These are phyloP conservation scores for Diplogelasinospora grovesii DNA, from an alignment of 495 filamentous ascomycete genomes.

Conservation along the genomic window DNA sequence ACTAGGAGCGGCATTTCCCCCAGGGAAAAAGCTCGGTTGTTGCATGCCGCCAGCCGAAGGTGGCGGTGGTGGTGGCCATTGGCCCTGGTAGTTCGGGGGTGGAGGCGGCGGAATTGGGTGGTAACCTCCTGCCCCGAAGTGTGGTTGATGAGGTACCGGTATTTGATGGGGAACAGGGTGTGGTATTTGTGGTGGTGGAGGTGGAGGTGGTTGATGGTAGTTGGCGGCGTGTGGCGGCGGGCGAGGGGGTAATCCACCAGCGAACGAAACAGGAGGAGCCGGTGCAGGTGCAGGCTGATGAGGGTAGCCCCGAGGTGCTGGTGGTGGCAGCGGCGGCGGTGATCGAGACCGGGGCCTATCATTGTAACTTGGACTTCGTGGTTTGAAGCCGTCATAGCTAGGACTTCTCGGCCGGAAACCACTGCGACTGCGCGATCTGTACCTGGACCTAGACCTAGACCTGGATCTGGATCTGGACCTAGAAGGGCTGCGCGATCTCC, in stretches of 20 bases:
- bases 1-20: constrained; percentile 3
- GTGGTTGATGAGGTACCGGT: constrained; percentile 14
- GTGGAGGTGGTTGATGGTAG: constrained; percentile 23
- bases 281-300: constrained; percentile 1
- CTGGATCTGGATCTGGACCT: constrained; percentile 37
- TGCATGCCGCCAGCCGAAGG: constrained; percentile 19
- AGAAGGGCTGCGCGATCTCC: constrained; percentile 25
- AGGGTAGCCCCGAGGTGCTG: not conserved
- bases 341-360: constrained; percentile 2
- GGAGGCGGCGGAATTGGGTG: constrained; percentile 34
- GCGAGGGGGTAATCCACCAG: too few species aligned
- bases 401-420: constrained; percentile 13
- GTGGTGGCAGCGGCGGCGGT: constrained; percentile 3
- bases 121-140: constrained; percentile 4
- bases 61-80: constrained; percentile 46
- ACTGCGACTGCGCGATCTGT: constrained; percentile 23
- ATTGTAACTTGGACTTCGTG: too few species aligned
- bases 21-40: constrained; percentile 3
- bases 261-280: too few species aligned
- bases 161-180: constrained; percentile 15
- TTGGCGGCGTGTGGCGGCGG: constrained; percentile 27
- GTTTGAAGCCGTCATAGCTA: constrained; percentile 4
- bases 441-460: constrained; percentile 43
- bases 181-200: constrained; percentile 14
- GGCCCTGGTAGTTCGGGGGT: constrained; percentile 43